Evolutionary conservation across 176 grass and related monocot genomes (phyloP), one percentile per base, ranked within the genome.

Genomic region (Otatea glauca): DNA sequence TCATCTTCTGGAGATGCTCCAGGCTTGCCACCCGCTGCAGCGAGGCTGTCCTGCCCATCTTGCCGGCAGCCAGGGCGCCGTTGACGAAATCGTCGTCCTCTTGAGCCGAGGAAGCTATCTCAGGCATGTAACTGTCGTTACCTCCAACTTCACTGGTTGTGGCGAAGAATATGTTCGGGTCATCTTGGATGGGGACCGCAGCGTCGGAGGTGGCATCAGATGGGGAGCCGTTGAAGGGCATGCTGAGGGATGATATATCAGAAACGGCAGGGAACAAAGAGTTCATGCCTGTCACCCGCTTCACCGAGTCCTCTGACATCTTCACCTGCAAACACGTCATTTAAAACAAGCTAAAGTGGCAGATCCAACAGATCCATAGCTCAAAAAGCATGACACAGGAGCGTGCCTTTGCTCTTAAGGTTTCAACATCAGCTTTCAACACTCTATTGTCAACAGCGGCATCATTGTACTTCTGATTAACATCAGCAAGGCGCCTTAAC

Each of bases 271-370:
- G 92, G 78, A 84, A 88, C 39, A 91, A 16, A 0, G 93, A 55
- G 3, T 82, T 87, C 59, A 90, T 75, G 76, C 93, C 87, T 27
- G 87, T 96, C 50, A 90, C 87, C 61, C 93, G 91, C 77, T 94
- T 94, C 77, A 98, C 91, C 0, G 88, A 83, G 70, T 98, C 89
- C 82, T 98, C 93, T 47, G 96, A 90, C 90, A 97, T 94, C 84
- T 97, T 94, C 84, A 92, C 94, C 94, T 97, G 88, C 68, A 58
- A 85, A 34, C 24, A 15, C 20, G 38, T 35, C 35, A 53, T 25
- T 65, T 56, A 10, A 65, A 86, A 77, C 78, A 77, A 71, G n/a
- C 11, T 10, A 5, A 70, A 29, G 27, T 32, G 13, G 8, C 38
- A 6, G 8, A 58, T 81, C 45, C 44, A 76, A 16, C 1, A 3